Evolutionary conservation across 352 stramenopile species (phyloP).

Genomic region (Globisporangium cystogenes): DNA sequence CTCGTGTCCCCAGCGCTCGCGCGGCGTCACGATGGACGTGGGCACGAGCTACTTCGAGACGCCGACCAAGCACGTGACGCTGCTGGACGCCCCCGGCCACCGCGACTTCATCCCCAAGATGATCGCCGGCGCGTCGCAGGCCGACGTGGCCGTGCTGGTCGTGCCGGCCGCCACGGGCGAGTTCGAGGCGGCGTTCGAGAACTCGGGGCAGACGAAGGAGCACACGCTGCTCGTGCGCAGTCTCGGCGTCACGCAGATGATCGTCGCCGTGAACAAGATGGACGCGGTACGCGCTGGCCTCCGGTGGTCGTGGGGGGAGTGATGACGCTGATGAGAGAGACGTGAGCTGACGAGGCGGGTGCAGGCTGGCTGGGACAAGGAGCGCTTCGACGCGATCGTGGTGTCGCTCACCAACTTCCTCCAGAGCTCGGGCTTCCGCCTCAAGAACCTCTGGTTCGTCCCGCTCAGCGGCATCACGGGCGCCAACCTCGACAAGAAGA

Average conservation of each 20-base stretch:
- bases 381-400: constrained; percentile 76
- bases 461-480: constrained; percentile 85
- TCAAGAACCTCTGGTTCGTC: constrained; percentile 83
- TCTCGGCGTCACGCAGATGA: constrained; percentile 92
- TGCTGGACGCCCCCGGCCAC: constrained; percentile 97
- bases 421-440: constrained; percentile 61
- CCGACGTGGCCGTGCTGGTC: constrained; percentile 92
- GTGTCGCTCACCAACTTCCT: constrained; percentile 73
- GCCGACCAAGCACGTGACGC: constrained; percentile 87
- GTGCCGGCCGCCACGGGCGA: constrained; percentile 92
- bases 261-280: constrained; percentile 98
- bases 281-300: constrained; percentile 62
- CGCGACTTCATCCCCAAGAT: constrained; percentile 97
- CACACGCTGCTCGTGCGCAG: constrained; percentile 94
- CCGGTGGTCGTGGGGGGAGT: not conserved
- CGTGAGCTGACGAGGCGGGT: too few species aligned
- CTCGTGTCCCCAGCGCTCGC: constrained; percentile 71
- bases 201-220: constrained; percentile 97
- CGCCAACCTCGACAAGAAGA: constrained; percentile 70
- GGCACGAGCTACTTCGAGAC: constrained; percentile 92
- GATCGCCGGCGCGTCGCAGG: constrained; percentile 93
- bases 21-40: constrained; percentile 98
- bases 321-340: not conserved
- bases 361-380: constrained; percentile 62
- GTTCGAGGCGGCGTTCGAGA: constrained; percentile 94